phyloP scores from a whole-genome alignment of 1,284 basidiomycete genomes.

The Puccinia coronata region DNA sequence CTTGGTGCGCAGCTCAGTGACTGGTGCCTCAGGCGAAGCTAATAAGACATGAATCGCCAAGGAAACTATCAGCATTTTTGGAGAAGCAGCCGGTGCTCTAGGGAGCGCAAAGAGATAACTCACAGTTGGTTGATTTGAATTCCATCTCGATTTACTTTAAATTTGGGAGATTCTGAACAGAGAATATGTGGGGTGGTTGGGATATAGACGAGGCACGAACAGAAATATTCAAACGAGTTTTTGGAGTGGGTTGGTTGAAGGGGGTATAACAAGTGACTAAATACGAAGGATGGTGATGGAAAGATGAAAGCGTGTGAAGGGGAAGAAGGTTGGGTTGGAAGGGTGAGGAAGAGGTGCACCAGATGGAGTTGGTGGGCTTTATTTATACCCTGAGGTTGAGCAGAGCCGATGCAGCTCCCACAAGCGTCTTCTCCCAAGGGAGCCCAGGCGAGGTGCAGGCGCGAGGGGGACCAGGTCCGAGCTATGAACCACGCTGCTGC shows the following conservation, averaged over 20 bases:
- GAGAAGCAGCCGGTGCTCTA: too few species aligned
- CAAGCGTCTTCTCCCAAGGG: too few species aligned
- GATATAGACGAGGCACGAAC: neutral
- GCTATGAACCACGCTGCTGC: neutral
- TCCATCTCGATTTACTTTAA: neutral
- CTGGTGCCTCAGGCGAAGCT: conserved; percentile 6
- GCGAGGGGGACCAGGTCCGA: neutral
- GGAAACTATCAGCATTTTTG: too few species aligned
- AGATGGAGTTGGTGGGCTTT: too few species aligned
- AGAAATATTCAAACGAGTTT: neutral
- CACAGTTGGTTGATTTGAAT: conserved; percentile 25
- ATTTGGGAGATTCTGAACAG: neutral
- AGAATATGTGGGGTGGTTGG: neutral
- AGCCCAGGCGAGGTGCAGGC: neutral
- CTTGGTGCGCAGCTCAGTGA: conserved; percentile 1
- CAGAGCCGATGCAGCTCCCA: too few species aligned
- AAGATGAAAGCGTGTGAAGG: too few species aligned
- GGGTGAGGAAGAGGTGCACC: too few species aligned
- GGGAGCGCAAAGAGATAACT: neutral
- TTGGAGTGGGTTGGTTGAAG: too few species aligned
- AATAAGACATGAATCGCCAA: too few species aligned
- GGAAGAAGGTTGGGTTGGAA: too few species aligned
- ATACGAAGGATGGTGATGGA: neutral
- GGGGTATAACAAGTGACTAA: neutral
- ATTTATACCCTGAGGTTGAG: neutral